These are phyloP conservation scores for Aspergillus spinulosporus DNA, from an alignment of 2,329 filamentous ascomycete species.

Conservation along the genomic window DNA sequence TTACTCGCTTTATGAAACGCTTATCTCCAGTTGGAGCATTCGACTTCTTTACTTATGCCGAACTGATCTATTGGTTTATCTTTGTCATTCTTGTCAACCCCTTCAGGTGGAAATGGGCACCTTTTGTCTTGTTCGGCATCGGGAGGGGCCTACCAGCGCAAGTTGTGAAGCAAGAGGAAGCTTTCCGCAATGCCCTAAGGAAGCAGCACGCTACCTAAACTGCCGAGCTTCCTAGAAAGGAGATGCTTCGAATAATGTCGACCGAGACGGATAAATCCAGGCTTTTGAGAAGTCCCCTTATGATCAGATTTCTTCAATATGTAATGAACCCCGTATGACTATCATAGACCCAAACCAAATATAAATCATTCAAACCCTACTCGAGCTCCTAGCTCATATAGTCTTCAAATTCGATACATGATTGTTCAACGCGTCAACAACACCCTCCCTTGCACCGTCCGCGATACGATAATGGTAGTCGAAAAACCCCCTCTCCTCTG, in stretches of 20 bases:
- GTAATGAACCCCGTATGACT: conserved; percentile 7
- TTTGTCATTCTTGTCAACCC: conserved; percentile 79
- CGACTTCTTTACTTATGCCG: conserved; percentile 86
- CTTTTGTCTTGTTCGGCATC: conserved; percentile 78
- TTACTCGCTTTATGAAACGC: conserved; percentile 71
- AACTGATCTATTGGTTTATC: conserved; percentile 80
- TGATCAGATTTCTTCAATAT: neutral
- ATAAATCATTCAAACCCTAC: neutral
- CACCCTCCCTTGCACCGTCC: conserved; percentile 23
- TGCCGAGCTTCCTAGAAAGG: neutral
- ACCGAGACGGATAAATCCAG: neutral
- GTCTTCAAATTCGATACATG: conserved; percentile 23
- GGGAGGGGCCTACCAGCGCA: conserved; percentile 65
- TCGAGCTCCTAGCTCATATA: neutral
- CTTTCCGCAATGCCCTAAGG: conserved; percentile 29
- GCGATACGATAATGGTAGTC: conserved; percentile 14
- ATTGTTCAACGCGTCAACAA: conserved; percentile 26
- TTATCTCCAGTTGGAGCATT: conserved; percentile 73
- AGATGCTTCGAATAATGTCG: neutral
- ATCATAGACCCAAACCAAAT: neutral
- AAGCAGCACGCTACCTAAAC: conserved; percentile 24
- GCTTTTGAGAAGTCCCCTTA: neutral
- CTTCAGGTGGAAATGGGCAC: conserved; percentile 86
- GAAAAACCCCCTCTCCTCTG: conserved; percentile 46
- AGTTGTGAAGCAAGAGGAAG: conserved; percentile 66